Percentiles rank a stretch among this genome's conserved stretches.
Evolutionary conservation across 2,329 filamentous ascomycete species (phyloP).

Genomic region (Hypomyces perniciosus): DNA sequence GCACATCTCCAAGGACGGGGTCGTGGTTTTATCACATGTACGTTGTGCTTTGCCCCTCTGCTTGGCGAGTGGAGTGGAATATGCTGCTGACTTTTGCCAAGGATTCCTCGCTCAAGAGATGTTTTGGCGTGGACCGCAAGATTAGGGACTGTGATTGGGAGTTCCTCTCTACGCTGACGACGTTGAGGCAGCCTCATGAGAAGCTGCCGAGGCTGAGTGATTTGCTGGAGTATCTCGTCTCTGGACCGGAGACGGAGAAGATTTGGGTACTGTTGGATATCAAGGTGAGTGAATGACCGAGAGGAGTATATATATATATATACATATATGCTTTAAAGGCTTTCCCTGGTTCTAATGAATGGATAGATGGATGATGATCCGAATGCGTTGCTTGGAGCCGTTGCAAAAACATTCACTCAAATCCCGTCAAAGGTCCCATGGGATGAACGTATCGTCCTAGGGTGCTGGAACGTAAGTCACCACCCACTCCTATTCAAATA

Average conservation of each 20-base stretch:
- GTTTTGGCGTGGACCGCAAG: slow-evolving; percentile 68
- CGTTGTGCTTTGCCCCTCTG: slow-evolving; percentile 19
- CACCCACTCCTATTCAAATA: not conserved
- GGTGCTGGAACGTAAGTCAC: slow-evolving; percentile 66
- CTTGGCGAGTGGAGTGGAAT: not conserved
- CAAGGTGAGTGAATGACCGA: slow-evolving; percentile 50
- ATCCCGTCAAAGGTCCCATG: slow-evolving; percentile 52
- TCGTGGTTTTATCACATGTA: slow-evolving; percentile 81
- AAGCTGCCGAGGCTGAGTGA: slow-evolving; percentile 70
- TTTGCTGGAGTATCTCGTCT: slow-evolving; percentile 63
- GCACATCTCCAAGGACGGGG: slow-evolving; percentile 73
- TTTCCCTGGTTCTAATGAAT: too few relatives aligned
- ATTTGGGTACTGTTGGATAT: slow-evolving; percentile 85
- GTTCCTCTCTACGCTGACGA: slow-evolving; percentile 63
- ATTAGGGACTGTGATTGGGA: slow-evolving; percentile 73
- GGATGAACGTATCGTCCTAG: slow-evolving; percentile 68
- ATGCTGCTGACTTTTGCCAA: slow-evolving; percentile 25
- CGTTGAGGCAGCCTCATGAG: slow-evolving; percentile 60
- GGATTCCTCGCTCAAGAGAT: slow-evolving; percentile 72
- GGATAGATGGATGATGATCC: slow-evolving; percentile 66
- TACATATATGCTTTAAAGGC: too few relatives aligned
- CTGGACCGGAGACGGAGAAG: slow-evolving; percentile 47
- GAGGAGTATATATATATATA: not conserved
- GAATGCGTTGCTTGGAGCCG: slow-evolving; percentile 62
- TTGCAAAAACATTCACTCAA: slow-evolving; percentile 56